phyloP scores from a whole-genome alignment of 768 basidiomycete genomes.

The Chalciporus pseudorubinellus region DNA sequence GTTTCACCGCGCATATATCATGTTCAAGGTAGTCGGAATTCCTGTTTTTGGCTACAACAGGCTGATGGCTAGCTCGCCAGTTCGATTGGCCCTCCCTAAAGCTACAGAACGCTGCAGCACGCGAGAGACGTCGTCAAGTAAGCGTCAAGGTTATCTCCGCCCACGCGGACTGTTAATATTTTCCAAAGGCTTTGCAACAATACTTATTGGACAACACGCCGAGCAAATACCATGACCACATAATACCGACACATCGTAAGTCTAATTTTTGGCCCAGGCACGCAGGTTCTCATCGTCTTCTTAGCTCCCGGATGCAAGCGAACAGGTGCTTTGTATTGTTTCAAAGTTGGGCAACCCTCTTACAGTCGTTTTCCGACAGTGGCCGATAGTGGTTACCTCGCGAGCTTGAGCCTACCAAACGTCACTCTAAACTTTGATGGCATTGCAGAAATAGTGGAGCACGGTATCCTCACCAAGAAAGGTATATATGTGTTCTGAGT shows the following conservation, averaged over 20 bases:
- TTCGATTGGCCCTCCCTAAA: slow-evolving; percentile 17
- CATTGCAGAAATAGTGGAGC: slow-evolving; percentile 14
- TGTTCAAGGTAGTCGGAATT: slow-evolving; percentile 39
- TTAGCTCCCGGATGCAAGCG: slow-evolving; percentile 63
- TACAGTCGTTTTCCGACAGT: slow-evolving; percentile 10
- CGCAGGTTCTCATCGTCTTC: background rate
- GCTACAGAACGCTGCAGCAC: slow-evolving; percentile 6
- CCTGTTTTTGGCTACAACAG: background rate
- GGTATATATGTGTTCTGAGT: slow-evolving; percentile 5
- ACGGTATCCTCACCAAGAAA: slow-evolving; percentile 26
- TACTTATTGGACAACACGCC: slow-evolving; percentile 53
- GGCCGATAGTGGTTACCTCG: slow-evolving; percentile 29
- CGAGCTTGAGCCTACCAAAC: slow-evolving; percentile 21
- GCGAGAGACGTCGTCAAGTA: slow-evolving; percentile 16
- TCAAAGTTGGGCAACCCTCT: background rate
- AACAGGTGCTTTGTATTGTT: slow-evolving; percentile 17
- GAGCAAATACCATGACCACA: slow-evolving; percentile 41
- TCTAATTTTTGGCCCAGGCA: background rate
- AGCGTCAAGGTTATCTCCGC: background rate
- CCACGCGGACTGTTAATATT: background rate
- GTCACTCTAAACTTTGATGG: slow-evolving; percentile 27
- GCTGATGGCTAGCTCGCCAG: slow-evolving; percentile 5
- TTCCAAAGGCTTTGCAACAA: slow-evolving; percentile 35
- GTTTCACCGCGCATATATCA: slow-evolving; percentile 48
- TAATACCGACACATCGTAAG: slow-evolving; percentile 56